These are phyloP conservation scores for Nevesoporus exiguus DNA, from an alignment of 768 basidiomycete species.

Conservation along the genomic window DNA sequence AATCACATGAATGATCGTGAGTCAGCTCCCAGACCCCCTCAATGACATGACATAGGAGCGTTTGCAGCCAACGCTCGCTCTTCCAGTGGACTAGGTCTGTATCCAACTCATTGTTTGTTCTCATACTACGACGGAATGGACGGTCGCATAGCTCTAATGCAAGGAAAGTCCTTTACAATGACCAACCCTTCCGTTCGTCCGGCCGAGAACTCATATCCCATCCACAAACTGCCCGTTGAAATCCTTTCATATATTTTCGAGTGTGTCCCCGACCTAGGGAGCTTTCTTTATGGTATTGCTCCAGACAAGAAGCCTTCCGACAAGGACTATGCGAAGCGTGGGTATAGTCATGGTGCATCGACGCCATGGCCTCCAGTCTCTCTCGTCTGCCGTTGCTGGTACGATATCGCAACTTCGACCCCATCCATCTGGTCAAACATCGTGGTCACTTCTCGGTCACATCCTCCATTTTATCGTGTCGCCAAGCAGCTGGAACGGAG, in stretches of 20 bases:
- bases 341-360: background rate
- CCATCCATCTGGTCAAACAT: background rate
- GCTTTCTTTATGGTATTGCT: too few relatives aligned
- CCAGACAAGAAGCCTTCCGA: too few relatives aligned
- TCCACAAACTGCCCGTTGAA: background rate
- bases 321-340: background rate
- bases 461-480: background rate
- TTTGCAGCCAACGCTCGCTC: too few relatives aligned
- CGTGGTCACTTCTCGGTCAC: background rate
- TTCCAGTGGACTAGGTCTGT: too few relatives aligned
- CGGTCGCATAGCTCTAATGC: background rate
- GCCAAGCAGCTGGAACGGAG: background rate
- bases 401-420: background rate
- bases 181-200: too few relatives aligned
- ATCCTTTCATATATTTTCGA: background rate
- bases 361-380: background rate
- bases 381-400: background rate
- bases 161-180: too few relatives aligned
- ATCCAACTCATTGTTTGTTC: background rate
- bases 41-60: too few relatives aligned
- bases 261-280: background rate
- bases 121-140: background rate
- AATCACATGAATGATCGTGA: too few relatives aligned
- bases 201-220: background rate
- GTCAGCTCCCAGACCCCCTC: too few relatives aligned